A percentile compares a stretch with the other conserved stretches of the same genome.
phyloP scores from a whole-genome alignment of 306 rosid genomes.

The Castanea mollissima region DNA sequence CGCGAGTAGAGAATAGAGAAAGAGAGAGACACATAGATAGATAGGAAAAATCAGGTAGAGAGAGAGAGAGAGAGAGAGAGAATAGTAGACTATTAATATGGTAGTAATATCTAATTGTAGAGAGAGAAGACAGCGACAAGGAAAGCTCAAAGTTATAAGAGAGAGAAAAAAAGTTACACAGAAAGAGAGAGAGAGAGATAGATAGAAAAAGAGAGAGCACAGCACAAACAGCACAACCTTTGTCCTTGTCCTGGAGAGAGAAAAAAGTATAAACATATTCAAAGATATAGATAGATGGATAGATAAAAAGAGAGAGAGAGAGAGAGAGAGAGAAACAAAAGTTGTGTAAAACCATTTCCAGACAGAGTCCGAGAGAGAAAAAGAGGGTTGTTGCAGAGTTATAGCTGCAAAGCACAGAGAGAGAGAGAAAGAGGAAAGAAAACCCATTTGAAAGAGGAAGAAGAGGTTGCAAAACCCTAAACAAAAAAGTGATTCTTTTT shows the following conservation, averaged over 20 bases:
- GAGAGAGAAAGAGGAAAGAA: background rate
- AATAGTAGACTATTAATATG: background rate
- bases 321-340: too few relatives aligned
- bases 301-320: too few relatives aligned
- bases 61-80: background rate
- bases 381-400: conserved; percentile 32
- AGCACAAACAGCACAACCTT: conserved; percentile 27
- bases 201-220: background rate
- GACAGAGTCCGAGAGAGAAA: conserved; percentile 18
- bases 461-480: conserved; percentile 25
- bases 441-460: background rate
- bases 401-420: background rate
- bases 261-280: conserved; percentile 17
- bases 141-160: background rate
- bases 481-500: conserved; percentile 24
- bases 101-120: background rate
- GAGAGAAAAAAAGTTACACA: background rate
- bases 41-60: background rate
- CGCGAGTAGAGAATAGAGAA: background rate
- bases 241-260: conserved; percentile 34
- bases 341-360: too few relatives aligned
- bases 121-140: background rate
- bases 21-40: background rate
- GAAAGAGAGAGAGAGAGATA: background rate
- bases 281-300: too few relatives aligned